Base-by-base conservation (phyloP, 2,329 filamentous ascomycete genomes). In the Coniochaeta prunicola region DNA sequence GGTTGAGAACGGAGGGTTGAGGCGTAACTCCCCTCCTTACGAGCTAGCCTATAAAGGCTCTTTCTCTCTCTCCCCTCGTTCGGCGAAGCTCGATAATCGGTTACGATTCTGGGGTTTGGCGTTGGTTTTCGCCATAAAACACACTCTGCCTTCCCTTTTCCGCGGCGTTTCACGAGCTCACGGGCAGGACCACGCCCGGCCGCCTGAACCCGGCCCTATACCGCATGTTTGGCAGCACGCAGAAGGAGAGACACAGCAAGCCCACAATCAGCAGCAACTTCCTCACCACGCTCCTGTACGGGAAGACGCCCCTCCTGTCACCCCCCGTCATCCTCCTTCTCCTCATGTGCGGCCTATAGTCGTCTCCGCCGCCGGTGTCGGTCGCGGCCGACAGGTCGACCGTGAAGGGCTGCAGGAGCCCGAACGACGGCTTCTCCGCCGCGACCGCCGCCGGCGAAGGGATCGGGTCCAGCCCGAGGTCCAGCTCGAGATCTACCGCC, bases 111-210 rank as follows among this genome's bases (percentile, higher is more conserved):
- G n/a, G n/a, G n/a, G n/a, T n/a, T n/a, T n/a, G n/a, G n/a, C n/a
- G n/a, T n/a, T n/a, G n/a, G n/a, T n/a, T n/a, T n/a, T n/a, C n/a
- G n/a, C n/a, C n/a, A n/a, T n/a, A n/a, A n/a, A n/a, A n/a, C n/a
- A n/a, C n/a, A n/a, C n/a, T n/a, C n/a, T n/a, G n/a, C n/a, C n/a
- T 38, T 38, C 10, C 36, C 19, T 38, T 38, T n/a, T 21, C 17
- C 2, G 10, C 3, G 6, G 30, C 30, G n/a, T n/a, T n/a, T 36
- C 53, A 55, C 19, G 21, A 36, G 8, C 3, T 48, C 9, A 31
- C 38, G 12, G 53, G 57, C n/a, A n/a, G 56, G 9, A 59, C 56
- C n/a, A 59, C 57, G 42, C 45, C 45, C 45, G n/a, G n/a, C n/a
- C 30, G 21, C 45, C 45, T 26, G 13, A 50, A 4, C 4, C 21